Evolutionary conservation across 1,139 yeast genomes (phyloP), one percentile per base, ranked within the genome.

Genomic region (Pichia sp.): DNA sequence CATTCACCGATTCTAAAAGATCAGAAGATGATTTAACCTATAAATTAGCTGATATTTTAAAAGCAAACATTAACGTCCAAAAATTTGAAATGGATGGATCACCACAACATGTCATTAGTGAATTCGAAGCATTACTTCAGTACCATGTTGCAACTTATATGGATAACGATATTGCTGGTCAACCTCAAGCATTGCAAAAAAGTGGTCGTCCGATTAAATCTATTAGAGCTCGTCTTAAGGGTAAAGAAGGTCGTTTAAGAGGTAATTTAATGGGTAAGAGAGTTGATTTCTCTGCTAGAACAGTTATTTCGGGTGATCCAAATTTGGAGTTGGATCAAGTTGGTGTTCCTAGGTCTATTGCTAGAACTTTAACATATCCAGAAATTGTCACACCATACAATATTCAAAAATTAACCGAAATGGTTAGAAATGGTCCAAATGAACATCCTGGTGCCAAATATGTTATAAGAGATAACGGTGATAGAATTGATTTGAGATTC

Each of bases 131-230:
- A 40, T 78, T 94, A 59, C 75, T 94, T 53, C 99, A 94, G 65
- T 94, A 89, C 68, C 98, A 92, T 63, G 97, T 94, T 45, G 98
- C 99, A n/a, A 92, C 99, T 1, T 92, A 92, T 67, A 92, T 92
- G 99, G 98, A 92, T 71, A 92, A 92, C 66, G 98, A 92, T 72
- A 92, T 92, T 70, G 98, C 98, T n/a, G 98, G 99, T 55, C 98
- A 92, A 70, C 99, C 98, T 0, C 98, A 92, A 68, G 98, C 99
- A 39, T 78, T 92, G 56, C 99, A 94, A 66, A 94, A 94, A 69
- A 88, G 97, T 45, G 99, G 98, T 50, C 86, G 98, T 71, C 98
- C 99, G 7, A 95, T 94, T 56, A 94, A 92, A 68, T 88, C 97
- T 43, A 94, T 94, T 59, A 83, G 99, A 72, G 98, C 99, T 30